Base-by-base conservation (phyloP, 768 basidiomycete species). In the Clitopilus hobsonii region DNA sequence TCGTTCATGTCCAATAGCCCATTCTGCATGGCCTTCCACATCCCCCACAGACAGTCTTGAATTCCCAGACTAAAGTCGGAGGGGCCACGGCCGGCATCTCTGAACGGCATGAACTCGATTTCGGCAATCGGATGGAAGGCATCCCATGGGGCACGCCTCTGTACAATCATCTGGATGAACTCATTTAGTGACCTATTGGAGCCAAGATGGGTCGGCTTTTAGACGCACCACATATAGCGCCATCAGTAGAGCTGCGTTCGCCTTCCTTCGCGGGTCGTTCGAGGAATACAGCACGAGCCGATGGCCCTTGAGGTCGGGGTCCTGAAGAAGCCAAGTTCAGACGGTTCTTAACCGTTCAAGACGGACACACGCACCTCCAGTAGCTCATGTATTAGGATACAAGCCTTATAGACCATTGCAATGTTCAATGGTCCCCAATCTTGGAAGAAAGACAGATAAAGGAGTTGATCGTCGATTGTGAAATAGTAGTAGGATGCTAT, bases 361-460 rank as follows among this genome's bases (percentile, higher is more conserved):
- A 47, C n/a, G 13, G 54, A 59, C 68, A 38, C 54, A 4, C 41
- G 11, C 18, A 90, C 91, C 78, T 91, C 88, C 38, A 94, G 80
- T 49, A 95, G 79, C 68, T 92, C 89, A 65, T 95, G 94, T 55
- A 95, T 88, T 60, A 93, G 82, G 28, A 96, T 91, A 71, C 94
- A 95, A 26, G 86, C 89, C 70, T 89, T 92, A 75, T 92, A 94
- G 27, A 94, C 89, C 89, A 90, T 91, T n/a, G 89, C 86, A 32
- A 94, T 78, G 67, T 94, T 94, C 53, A 94, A 77, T 26, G 94
- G 94, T 13, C 94, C 94, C 86, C 91, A 95, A 69, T 97, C 94
- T 67, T 93, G 86, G 69, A 89, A 95, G 80, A 97, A 97, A 27
- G 89, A 91, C 60, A 94, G 81, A 74, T 97, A 97, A 61, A 89